phyloP scores from a whole-genome alignment of 2,329 filamentous ascomycete genomes.

The Exophiala xenobiotica region DNA sequence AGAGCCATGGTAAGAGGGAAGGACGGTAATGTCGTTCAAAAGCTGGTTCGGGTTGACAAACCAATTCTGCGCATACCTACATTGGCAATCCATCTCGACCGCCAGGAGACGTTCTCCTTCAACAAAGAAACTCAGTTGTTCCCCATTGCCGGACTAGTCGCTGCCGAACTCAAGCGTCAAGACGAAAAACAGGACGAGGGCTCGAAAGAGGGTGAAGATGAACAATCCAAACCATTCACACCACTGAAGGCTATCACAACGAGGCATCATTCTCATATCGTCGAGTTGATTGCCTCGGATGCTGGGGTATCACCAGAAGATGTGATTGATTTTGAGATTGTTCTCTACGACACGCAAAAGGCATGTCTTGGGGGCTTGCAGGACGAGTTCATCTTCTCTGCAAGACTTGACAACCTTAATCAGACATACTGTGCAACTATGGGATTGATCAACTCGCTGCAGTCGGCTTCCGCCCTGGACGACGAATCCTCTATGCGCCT shows the following conservation, averaged over 20 bases:
- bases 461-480: slow-evolving; percentile 63
- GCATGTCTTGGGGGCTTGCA: slow-evolving; percentile 83
- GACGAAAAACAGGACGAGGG: slow-evolving; percentile 38
- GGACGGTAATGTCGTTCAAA: slow-evolving; percentile 74
- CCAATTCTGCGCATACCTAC: slow-evolving; percentile 91
- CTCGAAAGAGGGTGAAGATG: slow-evolving; percentile 47
- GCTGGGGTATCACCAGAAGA: slow-evolving; percentile 68
- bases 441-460: slow-evolving; percentile 78
- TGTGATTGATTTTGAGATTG: slow-evolving; percentile 88
- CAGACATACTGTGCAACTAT: slow-evolving; percentile 93
- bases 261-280: slow-evolving; percentile 83
- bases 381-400: slow-evolving; percentile 93
- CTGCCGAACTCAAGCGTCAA: slow-evolving; percentile 81
- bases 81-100: slow-evolving; percentile 88
- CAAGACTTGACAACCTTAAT: slow-evolving; percentile 91
- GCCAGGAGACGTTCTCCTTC: slow-evolving; percentile 80
- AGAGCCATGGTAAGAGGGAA: slow-evolving; percentile 76
- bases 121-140: slow-evolving; percentile 98
- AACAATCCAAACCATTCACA: slow-evolving; percentile 55
- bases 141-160: slow-evolving; percentile 83
- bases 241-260: slow-evolving; percentile 75
- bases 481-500: slow-evolving; percentile 80
- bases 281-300: slow-evolving; percentile 80
- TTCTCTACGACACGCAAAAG: slow-evolving; percentile 96
- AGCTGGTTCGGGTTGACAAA: slow-evolving; percentile 84